Evolutionary conservation across 2,329 filamentous ascomycete species (phyloP).

Genomic region (Alternaria brassicicola): DNA sequence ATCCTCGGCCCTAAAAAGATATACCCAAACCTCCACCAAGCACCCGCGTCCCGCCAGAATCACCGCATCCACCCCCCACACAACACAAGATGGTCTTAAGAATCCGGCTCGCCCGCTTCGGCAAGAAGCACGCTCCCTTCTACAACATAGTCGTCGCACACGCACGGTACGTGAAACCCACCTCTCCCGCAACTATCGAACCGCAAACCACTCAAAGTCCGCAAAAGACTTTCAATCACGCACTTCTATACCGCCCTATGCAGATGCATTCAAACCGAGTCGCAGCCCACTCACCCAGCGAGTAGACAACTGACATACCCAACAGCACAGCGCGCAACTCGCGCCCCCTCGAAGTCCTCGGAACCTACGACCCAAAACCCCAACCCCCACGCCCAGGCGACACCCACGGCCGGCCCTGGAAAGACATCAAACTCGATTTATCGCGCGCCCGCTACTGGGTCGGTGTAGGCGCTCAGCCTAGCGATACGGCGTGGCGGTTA

Average conservation of each 20-base stretch:
- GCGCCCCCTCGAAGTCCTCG: constrained; percentile 89
- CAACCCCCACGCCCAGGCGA: constrained; percentile 58
- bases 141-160: constrained; percentile 98
- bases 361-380: constrained; percentile 67
- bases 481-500: constrained; percentile 85
- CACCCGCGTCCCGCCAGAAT: neutral
- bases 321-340: constrained; percentile 81
- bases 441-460: constrained; percentile 91
- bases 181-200: neutral
- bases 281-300: neutral
- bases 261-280: neutral
- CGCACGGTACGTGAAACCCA: constrained; percentile 70
- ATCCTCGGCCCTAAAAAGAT: constrained; percentile 22
- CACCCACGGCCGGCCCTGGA: constrained; percentile 70
- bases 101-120: constrained; percentile 93
- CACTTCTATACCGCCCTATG: neutral
- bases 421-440: constrained; percentile 88
- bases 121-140: constrained; percentile 83
- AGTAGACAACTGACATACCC: neutral
- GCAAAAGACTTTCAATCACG: too few species aligned
- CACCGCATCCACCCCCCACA: neutral
- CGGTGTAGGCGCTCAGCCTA: constrained; percentile 93
- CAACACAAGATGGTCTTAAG: constrained; percentile 77
- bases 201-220: neutral
- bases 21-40: constrained; percentile 13